A percentile compares a stretch with the other conserved stretches of the same genome.
Evolutionary conservation across 768 basidiomycete genomes (phyloP).

Genomic region (Auricularia sp.): DNA sequence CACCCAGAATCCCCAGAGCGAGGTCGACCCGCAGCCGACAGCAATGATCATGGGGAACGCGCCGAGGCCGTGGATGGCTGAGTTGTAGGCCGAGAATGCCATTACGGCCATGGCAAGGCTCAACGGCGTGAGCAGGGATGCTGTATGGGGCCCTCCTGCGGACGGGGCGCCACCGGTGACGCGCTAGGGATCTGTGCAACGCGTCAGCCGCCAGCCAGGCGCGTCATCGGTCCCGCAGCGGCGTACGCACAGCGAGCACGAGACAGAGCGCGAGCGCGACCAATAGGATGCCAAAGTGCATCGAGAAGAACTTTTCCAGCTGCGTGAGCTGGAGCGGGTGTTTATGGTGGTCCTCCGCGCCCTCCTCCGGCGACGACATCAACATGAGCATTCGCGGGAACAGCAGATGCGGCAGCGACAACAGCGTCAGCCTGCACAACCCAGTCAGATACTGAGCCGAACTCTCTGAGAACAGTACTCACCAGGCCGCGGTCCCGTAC

Average conservation of each 20-base stretch:
- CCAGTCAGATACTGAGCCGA: neutral
- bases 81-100: slow-evolving; percentile 59
- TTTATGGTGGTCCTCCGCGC: slow-evolving; percentile 17
- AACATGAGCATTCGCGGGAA: slow-evolving; percentile 63
- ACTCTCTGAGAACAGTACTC: neutral
- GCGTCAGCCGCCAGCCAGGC: slow-evolving; percentile 1
- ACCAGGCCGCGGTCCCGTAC: slow-evolving; percentile 3
- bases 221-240: neutral
- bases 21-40: slow-evolving; percentile 39
- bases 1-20: slow-evolving; percentile 62
- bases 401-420: slow-evolving; percentile 31
- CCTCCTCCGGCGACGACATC: slow-evolving; percentile 34
- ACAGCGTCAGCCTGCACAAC: slow-evolving; percentile 21
- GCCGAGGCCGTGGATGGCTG: slow-evolving; percentile 34
- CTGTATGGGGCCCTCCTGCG: slow-evolving; percentile 7
- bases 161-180: slow-evolving; percentile 21
- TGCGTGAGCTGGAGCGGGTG: slow-evolving; percentile 41
- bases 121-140: slow-evolving; percentile 62
- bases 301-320: slow-evolving; percentile 57
- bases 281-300: slow-evolving; percentile 57
- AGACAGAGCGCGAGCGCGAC: slow-evolving; percentile 44
- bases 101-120: slow-evolving; percentile 42
- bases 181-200: slow-evolving; percentile 33
- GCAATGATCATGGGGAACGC: slow-evolving; percentile 43
- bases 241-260: slow-evolving; percentile 42